Percentiles rank a stretch among this genome's conserved stretches.
Conservation (phyloP, 495 filamentous ascomycete species). For the Aspergillus sclerotiicarbonarius region DNA sequence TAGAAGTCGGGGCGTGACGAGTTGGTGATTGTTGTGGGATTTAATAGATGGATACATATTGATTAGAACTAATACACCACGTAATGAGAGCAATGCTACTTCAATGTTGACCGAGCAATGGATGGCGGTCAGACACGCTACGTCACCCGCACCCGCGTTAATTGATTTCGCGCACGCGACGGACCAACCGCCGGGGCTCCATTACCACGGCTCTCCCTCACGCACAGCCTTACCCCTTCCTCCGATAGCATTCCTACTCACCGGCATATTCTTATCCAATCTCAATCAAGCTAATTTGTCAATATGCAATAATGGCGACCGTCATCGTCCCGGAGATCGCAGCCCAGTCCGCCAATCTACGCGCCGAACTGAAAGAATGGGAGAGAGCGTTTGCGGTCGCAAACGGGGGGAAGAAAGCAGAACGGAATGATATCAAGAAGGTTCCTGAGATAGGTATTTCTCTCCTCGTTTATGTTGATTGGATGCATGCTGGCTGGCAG, state of each 20-base stretch:
- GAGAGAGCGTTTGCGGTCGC: constrained; percentile 70
- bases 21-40: constrained; percentile 62
- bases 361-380: constrained; percentile 81
- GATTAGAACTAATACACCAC: background rate
- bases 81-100: background rate
- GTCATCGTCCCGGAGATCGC: constrained; percentile 27
- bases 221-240: background rate
- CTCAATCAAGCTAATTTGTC: background rate
- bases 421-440: constrained; percentile 82
- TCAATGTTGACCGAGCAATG: background rate
- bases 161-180: constrained; percentile 28
- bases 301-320: constrained; percentile 36
- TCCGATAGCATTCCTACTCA: background rate
- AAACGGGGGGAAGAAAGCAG: constrained; percentile 73
- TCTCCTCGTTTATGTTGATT: too few species aligned
- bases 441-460: constrained; percentile 79
- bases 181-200: background rate
- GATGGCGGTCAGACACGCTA: constrained; percentile 16
- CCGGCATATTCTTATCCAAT: background rate
- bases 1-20: constrained; percentile 67
- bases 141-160: constrained; percentile 29
- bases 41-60: background rate
- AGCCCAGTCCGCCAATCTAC: constrained; percentile 43
- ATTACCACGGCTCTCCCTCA: background rate
- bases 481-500: too few species aligned